Base-by-base conservation (phyloP, 2,329 filamentous ascomycete genomes). In the Aspergillaceae sp. region DNA sequence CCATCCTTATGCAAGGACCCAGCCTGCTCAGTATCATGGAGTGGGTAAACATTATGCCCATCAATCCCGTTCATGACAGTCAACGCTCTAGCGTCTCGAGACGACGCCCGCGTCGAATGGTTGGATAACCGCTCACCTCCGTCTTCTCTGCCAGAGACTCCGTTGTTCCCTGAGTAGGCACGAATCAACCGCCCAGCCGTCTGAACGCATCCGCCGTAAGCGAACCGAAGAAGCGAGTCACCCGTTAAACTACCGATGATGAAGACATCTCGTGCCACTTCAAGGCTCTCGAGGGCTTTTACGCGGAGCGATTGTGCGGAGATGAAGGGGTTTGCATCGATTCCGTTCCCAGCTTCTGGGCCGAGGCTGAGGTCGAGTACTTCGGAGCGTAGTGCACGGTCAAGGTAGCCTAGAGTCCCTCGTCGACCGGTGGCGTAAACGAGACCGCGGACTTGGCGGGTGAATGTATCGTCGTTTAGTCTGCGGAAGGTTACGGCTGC, bases 211-310 rank as follows among this genome's bases (percentile, higher is more conserved):
- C 77, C 74, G 2, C 79, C 78, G 29, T 79, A 76, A 6, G 77
- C 76, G 54, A 80, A 79, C 1, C 78, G 68, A 28, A 82, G 75
- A 3, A 82, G 65, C 2, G 77, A 79, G 57, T 82, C 79, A 3
- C 79, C 79, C 0, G 78, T 78, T 42, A 82, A 55, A 51, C 77
- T 80, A 7, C 79, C 79, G 34, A 76, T 75, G 38, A 78, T 71
- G 57, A 79, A 80, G 29, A 81, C 67, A 38, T 72, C 62, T 1
- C 61, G 67, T 0, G 76, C 71, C 29, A 81, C 65, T 58, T 82
- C 75, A 10, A 80, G 62, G 40, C 74, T 71, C 5, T 67, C 60
- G 43, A 76, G 69, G 1, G 73, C 73, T 58, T 75, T 75, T n/a
- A 65, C 56, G 27, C 78, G 72, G 29, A 82, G 63, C 0, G 74